Evolutionary conservation across 805 yeast species (phyloP).

Genomic region (Pichia manshurica): DNA sequence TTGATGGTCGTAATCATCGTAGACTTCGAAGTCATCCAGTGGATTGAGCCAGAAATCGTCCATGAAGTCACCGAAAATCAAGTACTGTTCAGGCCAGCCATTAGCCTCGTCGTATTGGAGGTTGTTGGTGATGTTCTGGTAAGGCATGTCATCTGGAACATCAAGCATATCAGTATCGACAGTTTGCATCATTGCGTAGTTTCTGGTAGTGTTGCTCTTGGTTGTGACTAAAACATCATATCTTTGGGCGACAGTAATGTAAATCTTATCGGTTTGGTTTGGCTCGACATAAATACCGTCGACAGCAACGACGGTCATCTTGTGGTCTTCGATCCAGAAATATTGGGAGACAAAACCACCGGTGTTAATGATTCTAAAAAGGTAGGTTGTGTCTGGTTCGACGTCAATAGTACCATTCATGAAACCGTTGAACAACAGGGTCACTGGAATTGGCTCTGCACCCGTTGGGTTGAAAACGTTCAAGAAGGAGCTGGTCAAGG

Average conservation of each 20-base stretch:
- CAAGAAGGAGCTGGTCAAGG: constrained; percentile 52
- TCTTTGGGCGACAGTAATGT: constrained; percentile 89
- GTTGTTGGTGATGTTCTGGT: constrained; percentile 66
- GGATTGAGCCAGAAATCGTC: constrained; percentile 83
- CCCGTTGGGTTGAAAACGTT: constrained; percentile 87
- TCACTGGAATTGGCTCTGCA: constrained; percentile 94
- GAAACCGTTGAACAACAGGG: constrained; percentile 75
- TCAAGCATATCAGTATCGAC: constrained; percentile 85
- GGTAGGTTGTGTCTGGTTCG: constrained; percentile 79
- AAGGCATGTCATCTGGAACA: constrained; percentile 52
- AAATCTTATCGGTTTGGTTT: constrained; percentile 61
- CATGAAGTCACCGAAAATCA: constrained; percentile 40
- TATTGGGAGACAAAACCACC: constrained; percentile 93
- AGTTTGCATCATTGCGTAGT: constrained; percentile 78
- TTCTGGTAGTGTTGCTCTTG: constrained; percentile 51
- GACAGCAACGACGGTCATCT: constrained; percentile 78
- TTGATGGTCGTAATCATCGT: constrained; percentile 62
- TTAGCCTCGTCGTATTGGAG: constrained; percentile 43
- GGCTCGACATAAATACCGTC: constrained; percentile 87
- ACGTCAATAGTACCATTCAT: constrained; percentile 71
- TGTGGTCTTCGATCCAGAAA: constrained; percentile 83
- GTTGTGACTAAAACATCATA: constrained; percentile 76
- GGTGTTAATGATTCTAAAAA: constrained; percentile 71
- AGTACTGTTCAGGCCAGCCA: constrained; percentile 32
- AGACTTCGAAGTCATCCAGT: constrained; percentile 43